Conservation (phyloP, 2,329 filamentous ascomycete genomes). For the Pseudocercospora pini-densiflorae region DNA sequence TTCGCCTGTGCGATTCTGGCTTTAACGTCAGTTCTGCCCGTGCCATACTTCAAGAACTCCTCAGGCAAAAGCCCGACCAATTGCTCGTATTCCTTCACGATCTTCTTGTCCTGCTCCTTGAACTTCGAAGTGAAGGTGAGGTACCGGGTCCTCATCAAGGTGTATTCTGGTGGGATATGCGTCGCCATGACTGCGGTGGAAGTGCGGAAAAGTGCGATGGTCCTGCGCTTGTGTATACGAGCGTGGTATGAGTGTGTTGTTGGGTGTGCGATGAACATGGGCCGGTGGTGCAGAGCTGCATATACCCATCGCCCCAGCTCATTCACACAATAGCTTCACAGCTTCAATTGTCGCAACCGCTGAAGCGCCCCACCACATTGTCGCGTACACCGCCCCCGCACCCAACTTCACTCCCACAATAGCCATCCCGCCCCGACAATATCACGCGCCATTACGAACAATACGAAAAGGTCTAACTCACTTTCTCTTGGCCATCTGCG, state of each 20-base stretch:
- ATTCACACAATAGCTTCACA: constrained; percentile 3
- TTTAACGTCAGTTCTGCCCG: constrained; percentile 14
- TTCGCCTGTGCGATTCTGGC: constrained; percentile 24
- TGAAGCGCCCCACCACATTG: constrained; percentile 5
- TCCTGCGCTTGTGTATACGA: neutral
- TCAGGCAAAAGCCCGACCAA: constrained; percentile 1
- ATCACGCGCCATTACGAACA: constrained; percentile 15
- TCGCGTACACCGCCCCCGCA: constrained; percentile 3
- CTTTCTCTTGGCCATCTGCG: constrained; percentile 42
- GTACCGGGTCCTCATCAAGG: neutral
- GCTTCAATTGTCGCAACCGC: constrained; percentile 8
- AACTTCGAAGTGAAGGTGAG: neutral
- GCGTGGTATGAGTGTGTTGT: neutral
- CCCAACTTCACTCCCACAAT: neutral
- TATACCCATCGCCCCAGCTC: neutral
- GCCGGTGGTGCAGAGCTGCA: neutral
- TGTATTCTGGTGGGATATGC: neutral
- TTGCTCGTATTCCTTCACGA: constrained; percentile 2
- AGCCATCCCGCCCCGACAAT: neutral
- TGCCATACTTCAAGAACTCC: neutral
- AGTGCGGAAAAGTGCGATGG: neutral
- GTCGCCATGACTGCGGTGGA: neutral
- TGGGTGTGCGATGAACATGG: neutral
- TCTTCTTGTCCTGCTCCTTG: neutral
- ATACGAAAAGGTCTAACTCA: constrained; percentile 29